Evolutionary conservation across 768 basidiomycete species (phyloP), one percentile per base, ranked within the genome.

Genomic region (Tephrocybe sp.): DNA sequence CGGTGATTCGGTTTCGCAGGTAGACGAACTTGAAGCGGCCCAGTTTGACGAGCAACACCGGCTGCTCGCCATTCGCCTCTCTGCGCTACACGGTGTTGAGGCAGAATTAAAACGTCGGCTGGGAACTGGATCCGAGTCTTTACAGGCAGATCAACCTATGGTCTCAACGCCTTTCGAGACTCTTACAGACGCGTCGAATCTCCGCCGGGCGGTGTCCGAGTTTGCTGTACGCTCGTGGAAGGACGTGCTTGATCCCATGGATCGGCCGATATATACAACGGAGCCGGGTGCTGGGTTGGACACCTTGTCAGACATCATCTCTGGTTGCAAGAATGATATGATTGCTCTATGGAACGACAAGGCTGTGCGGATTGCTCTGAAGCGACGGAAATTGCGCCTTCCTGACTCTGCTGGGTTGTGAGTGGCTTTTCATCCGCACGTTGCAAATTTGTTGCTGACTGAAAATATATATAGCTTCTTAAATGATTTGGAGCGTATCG

Each of bases 341-440:
- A 73, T 74, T 45, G 69, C 79, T 1, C 72, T 92, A 0, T 89
- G 88, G 86, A 63, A 67, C 17, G 84, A 88, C 58, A 65, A 61
- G n/a, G 62, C 71, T 28, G 74, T 89, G 14, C 77, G 74, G 47
- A 65, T 71, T 4, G 70, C 80, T 18, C 59, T 89, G 30, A 73
- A 67, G 49, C 72, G 71, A 47, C 67, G 75, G 33, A 71, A 66
- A 45, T 60, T 86, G 18, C 72, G 75, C 23, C 65, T 88, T 28
- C 80, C 81, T 23, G 86, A 88, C 51, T 77, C 83, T 0, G 79
- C 85, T 2, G 81, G 79, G 46, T 89, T 90, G 86, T 88, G 62
- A 59, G 85, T 48, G 23, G 33, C 32, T 24, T 37, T 50, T 39
- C 45, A 14, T 7, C 4, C 11, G 38, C 54, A 33, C 3, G 47